Percentiles rank a stretch among this genome's conserved stretches.
These are phyloP conservation scores for Colletotrichum brevisporum DNA, from an alignment of 2,329 filamentous ascomycete genomes.

Conservation along the genomic window DNA sequence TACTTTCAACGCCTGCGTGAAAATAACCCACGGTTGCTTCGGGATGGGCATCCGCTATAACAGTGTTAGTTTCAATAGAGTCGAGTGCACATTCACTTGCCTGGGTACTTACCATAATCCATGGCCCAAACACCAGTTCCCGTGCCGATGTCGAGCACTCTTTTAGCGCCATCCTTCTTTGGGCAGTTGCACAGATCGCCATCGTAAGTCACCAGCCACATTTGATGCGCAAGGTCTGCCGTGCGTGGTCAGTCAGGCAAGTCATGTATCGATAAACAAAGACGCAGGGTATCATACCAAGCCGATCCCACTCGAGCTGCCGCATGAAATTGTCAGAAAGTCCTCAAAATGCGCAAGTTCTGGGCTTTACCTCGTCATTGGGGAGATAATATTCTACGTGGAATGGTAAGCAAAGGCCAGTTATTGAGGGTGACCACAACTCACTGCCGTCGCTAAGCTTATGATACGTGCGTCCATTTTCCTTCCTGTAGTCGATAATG, in stretches of 20 bases:
- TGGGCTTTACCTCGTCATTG: conserved; percentile 43
- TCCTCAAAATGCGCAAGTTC: background rate
- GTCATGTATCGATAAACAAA: no score
- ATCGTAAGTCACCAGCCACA: conserved; percentile 50
- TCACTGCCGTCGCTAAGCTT: conserved; percentile 45
- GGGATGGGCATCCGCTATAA: conserved; percentile 49
- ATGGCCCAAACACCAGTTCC: conserved; percentile 39
- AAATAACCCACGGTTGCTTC: conserved; percentile 44
- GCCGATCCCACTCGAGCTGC: conserved; percentile 47
- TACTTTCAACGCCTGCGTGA: no score
- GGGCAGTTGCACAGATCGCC: conserved; percentile 49
- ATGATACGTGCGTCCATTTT: conserved; percentile 41
- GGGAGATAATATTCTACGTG: conserved; percentile 45
- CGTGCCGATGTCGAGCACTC: conserved; percentile 41
- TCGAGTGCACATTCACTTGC: no score
- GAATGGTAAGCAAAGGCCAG: background rate
- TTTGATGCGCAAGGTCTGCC: conserved; percentile 53
- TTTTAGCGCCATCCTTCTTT: conserved; percentile 39
- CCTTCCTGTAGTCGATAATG: conserved; percentile 25
- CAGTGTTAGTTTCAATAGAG: background rate
- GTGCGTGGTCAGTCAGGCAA: no score
- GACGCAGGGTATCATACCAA: background rate
- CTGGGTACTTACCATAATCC: conserved; percentile 35
- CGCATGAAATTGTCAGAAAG: background rate
- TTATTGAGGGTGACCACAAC: background rate